Evolutionary conservation across 306 rosid species (phyloP).

Genomic region (Gleditsia sinensis): DNA sequence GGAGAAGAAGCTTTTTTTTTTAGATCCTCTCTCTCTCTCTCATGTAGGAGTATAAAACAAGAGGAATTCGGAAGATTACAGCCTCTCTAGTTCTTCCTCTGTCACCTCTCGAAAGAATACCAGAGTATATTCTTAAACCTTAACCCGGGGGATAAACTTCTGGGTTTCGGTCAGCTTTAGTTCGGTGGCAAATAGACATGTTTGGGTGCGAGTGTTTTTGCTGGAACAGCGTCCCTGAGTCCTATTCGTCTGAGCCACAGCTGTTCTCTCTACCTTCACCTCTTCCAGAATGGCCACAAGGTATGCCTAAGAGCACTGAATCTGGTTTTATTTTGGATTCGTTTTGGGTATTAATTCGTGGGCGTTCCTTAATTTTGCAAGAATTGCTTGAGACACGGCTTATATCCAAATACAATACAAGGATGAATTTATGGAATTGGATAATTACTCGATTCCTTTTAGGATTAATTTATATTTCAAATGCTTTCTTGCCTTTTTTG

Average conservation of each 20-base stretch:
- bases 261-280: conserved; percentile 66
- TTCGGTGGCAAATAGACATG: conserved; percentile 38
- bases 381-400: background rate
- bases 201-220: conserved; percentile 63
- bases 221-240: conserved; percentile 46
- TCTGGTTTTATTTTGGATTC: background rate
- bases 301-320: conserved; percentile 33
- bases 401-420: background rate
- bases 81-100: background rate
- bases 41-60: background rate
- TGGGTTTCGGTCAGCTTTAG: background rate
- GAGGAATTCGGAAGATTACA: background rate
- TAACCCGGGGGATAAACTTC: too few relatives aligned
- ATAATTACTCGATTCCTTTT: background rate
- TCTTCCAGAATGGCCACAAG: conserved; percentile 75
- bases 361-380: background rate
- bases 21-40: background rate
- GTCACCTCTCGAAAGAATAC: background rate
- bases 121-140: too few relatives aligned
- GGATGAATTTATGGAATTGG: background rate
- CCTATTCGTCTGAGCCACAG: conserved; percentile 36
- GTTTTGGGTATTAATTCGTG: background rate
- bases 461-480: background rate
- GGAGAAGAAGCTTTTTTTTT: background rate
- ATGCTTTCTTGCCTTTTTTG: background rate